A percentile compares a stretch with the other conserved stretches of the same genome.
Evolutionary conservation across 441 rosid genomes (phyloP).

Genomic region (Metrosideros polymorpha): DNA sequence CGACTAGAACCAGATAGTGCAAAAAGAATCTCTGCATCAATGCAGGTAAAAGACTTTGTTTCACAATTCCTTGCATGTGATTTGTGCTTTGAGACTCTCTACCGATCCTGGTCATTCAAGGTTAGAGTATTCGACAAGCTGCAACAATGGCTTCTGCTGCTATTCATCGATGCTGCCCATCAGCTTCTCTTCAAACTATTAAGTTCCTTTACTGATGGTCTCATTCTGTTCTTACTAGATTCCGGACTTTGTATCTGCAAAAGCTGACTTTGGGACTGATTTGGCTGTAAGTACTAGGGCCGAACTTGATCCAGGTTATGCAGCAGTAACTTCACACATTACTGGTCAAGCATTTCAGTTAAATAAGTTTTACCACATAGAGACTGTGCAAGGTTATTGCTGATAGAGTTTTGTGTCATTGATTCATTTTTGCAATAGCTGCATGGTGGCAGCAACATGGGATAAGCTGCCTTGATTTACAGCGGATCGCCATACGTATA

Average conservation of each 20-base stretch:
- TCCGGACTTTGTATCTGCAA: constrained; percentile 65
- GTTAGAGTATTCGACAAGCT: background rate
- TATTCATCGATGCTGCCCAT: background rate
- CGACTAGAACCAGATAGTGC: constrained; percentile 67
- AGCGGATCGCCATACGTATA: constrained; percentile 65
- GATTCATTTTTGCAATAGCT: constrained; percentile 26
- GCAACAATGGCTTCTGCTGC: background rate
- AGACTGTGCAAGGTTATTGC: background rate
- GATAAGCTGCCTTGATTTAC: constrained; percentile 81
- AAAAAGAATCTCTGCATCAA: constrained; percentile 69
- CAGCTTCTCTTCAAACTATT: background rate
- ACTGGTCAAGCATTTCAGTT: background rate
- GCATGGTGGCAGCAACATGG: constrained; percentile 92
- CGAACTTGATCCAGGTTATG: constrained; percentile 73
- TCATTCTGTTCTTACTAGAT: constrained; percentile 27
- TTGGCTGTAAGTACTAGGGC: constrained; percentile 68
- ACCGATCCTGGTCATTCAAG: background rate
- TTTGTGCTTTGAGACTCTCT: background rate
- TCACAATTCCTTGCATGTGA: background rate
- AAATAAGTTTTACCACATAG: background rate
- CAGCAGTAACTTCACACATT: background rate
- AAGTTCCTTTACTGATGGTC: background rate
- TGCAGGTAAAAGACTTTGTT: constrained; percentile 46
- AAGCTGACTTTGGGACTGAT: constrained; percentile 77
- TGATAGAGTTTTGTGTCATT: background rate